phyloP scores from a whole-genome alignment of 345 rosid species.

The Pelargonium nanum region DNA sequence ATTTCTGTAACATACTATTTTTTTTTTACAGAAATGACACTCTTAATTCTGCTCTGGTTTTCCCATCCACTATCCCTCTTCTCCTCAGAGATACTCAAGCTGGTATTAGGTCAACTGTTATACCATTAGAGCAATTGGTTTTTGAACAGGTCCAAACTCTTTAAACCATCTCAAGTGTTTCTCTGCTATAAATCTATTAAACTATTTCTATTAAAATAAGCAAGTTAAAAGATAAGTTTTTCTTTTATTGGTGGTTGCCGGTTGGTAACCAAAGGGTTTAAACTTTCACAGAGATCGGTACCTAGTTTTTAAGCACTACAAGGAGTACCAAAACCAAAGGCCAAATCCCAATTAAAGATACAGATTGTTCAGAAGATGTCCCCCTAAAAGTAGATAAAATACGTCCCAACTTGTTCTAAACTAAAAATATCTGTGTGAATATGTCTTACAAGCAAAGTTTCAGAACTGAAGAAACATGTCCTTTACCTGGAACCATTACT shows the following conservation, averaged over 20 bases:
- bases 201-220: neutral
- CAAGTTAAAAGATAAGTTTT: no score
- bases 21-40: neutral
- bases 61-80: neutral
- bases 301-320: no score
- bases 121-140: neutral
- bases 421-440: neutral
- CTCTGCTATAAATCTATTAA: no score
- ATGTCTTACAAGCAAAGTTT: neutral
- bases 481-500: conserved; percentile 70
- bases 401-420: neutral
- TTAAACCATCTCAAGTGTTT: no score
- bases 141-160: neutral
- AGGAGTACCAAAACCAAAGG: neutral
- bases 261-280: no score
- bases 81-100: neutral
- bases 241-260: no score
- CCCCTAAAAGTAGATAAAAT: neutral
- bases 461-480: conserved; percentile 2
- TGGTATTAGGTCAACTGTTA: neutral
- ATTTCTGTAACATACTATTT: neutral
- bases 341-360: neutral
- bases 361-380: neutral
- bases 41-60: neutral
- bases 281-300: no score